These are phyloP conservation scores for Populus hybrid DNA, from an alignment of 441 rosid species.

Conservation along the genomic window DNA sequence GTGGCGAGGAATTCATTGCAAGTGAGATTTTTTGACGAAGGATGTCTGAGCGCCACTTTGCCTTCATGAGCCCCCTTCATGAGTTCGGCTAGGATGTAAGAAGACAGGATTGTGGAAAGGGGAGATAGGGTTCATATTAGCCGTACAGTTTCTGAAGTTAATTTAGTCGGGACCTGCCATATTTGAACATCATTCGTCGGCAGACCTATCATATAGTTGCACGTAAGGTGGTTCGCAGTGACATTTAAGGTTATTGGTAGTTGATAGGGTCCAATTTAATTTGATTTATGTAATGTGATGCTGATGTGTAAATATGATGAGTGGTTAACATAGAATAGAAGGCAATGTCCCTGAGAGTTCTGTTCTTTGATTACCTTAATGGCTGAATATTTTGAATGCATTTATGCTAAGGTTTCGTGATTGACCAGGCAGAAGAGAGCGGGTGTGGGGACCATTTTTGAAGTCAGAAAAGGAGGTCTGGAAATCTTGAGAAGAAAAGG, in stretches of 20 bases:
- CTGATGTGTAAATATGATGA: not conserved
- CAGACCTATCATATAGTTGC: not conserved
- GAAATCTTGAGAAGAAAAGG: too few species aligned
- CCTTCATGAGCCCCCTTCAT: not conserved
- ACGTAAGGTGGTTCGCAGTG: not conserved
- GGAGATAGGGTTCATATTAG: not conserved
- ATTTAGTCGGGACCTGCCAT: not conserved
- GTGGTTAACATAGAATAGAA: not conserved
- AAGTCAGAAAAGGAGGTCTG: not conserved
- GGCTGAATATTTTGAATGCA: not conserved
- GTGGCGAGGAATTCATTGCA: slow-evolving; percentile 1
- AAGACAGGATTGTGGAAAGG: not conserved
- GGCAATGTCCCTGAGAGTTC: not conserved
- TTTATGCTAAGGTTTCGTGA: not conserved
- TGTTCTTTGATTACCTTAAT: not conserved
- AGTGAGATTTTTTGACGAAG: not conserved
- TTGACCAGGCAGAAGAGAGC: not conserved
- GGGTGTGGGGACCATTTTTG: not conserved
- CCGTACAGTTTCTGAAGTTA: not conserved
- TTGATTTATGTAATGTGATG: not conserved
- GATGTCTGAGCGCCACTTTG: not conserved
- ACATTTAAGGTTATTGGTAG: not conserved
- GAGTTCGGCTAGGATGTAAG: not conserved
- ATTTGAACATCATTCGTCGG: not conserved
- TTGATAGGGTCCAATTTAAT: not conserved